Evolutionary conservation across 495 filamentous ascomycete species (phyloP), one percentile per base, ranked within the genome.

Genomic region (Hyaloscypha finlandica): DNA sequence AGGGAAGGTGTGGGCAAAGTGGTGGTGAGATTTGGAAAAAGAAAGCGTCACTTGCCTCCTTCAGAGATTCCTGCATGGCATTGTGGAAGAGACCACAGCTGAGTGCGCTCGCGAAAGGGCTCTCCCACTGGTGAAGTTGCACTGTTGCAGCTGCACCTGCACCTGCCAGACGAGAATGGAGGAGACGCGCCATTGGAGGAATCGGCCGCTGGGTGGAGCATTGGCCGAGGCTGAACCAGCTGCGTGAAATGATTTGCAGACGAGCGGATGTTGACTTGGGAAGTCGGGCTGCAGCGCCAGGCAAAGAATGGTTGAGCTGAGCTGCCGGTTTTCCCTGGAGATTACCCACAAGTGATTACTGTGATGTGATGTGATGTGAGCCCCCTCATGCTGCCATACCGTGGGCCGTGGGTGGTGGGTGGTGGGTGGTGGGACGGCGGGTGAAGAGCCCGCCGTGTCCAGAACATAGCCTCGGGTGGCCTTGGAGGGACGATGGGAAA

Each of bases 301-400:
- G 56, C 8, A 16, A 59, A 33, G 56, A 33, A 8, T 32, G 29
- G 14, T 39, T 37, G 16, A n/a, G 29, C 5, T 37, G 16, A n/a
- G 29, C 5, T 8, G 25, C 25, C 9, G 14, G 25, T 3, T 32
- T 16, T 16, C 4, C 29, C 29, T 12, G 30, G 9, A 39, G 35
- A 59, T 59, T 59, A 59, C 16, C 55, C 56, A 59, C 56, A 37
- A 59, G 20, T 59, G 30, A 59, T 48, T 48, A 48, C 25, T 25
- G 25, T 25, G 2, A 2, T 25, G 2, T 2, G 25, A 2, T 1
- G 25, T 25, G 2, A 48, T 48, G 42, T 48, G 1, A 19, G 42
- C 16, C 16, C 42, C 42, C 6, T 48, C 9, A 48, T 48, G 42
- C 42, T 14, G 42, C 16, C 9, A 48, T 48, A 48, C 11, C 4